Evolutionary conservation across 805 yeast genomes (phyloP).

Genomic region (Metschnikowia proteae): DNA sequence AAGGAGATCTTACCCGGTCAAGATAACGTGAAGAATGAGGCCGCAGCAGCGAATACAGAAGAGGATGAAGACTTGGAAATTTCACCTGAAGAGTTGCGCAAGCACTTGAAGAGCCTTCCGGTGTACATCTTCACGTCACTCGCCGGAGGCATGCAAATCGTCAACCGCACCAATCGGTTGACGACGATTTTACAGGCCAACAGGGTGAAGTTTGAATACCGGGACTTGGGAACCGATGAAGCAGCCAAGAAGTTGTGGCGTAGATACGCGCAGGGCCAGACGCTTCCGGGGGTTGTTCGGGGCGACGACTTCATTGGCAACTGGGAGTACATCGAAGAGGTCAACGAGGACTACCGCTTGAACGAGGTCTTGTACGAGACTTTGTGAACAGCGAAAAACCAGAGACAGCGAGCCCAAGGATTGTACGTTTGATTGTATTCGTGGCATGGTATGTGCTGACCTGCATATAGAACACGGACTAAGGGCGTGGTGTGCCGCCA

Average conservation of each 20-base stretch:
- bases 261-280: constrained; percentile 64
- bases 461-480: neutral
- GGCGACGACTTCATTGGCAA: constrained; percentile 80
- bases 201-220: constrained; percentile 58
- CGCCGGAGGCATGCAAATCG: constrained; percentile 82
- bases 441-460: too few species aligned
- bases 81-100: constrained; percentile 41
- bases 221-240: constrained; percentile 84
- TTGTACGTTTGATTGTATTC: too few species aligned
- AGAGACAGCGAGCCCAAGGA: neutral
- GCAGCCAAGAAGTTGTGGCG: constrained; percentile 84
- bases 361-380: constrained; percentile 63
- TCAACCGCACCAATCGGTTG: constrained; percentile 71
- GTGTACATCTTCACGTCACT: constrained; percentile 79
- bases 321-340: constrained; percentile 81
- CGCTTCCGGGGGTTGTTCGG: constrained; percentile 81
- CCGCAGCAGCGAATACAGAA: constrained; percentile 2
- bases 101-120: constrained; percentile 48
- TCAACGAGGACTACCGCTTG: constrained; percentile 73
- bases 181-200: constrained; percentile 74
- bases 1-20: constrained; percentile 2
- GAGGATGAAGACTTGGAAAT: constrained; percentile 30
- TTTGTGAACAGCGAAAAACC: constrained; percentile 18
- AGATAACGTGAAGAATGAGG: neutral
- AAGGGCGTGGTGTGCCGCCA: neutral